Evolutionary conservation across 202 grass and related monocot species (phyloP).

Genomic region (Zizania palustris): DNA sequence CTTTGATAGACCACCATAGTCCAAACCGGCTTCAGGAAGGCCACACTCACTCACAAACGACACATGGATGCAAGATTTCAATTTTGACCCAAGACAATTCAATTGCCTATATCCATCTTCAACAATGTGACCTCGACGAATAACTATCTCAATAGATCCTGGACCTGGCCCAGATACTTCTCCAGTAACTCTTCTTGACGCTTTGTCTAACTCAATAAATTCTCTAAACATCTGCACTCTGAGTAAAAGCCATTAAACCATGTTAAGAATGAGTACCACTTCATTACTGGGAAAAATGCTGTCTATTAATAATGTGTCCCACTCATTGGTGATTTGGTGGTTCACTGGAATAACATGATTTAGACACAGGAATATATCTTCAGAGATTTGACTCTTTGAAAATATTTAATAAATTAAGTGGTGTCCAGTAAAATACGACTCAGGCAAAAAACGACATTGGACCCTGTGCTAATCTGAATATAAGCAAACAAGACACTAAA

Average conservation of each 20-base stretch:
- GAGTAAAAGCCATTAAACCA: conserved; percentile 46
- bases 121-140: conserved; percentile 84
- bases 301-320: conserved; percentile 20
- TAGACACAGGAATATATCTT: background rate
- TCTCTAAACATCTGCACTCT: conserved; percentile 98
- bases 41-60: conserved; percentile 97
- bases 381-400: background rate
- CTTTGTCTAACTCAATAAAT: conserved; percentile 87
- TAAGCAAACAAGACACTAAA: conserved; percentile 13
- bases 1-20: conserved; percentile 95
- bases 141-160: conserved; percentile 78
- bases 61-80: conserved; percentile 89
- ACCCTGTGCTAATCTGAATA: conserved; percentile 13
- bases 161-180: conserved; percentile 70
- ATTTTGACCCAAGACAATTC: conserved; percentile 76
- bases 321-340: background rate
- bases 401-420: background rate
- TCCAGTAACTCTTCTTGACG: conserved; percentile 58
- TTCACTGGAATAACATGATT: background rate
- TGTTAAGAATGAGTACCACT: conserved; percentile 31
- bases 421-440: conserved; percentile 10
- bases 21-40: conserved; percentile 97
- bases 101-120: conserved; percentile 96
- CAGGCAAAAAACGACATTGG: conserved; percentile 32
- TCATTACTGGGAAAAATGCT: conserved; percentile 17